phyloP scores from a whole-genome alignment of 495 filamentous ascomycete species.

The Staphylotrichum tortipilum region DNA sequence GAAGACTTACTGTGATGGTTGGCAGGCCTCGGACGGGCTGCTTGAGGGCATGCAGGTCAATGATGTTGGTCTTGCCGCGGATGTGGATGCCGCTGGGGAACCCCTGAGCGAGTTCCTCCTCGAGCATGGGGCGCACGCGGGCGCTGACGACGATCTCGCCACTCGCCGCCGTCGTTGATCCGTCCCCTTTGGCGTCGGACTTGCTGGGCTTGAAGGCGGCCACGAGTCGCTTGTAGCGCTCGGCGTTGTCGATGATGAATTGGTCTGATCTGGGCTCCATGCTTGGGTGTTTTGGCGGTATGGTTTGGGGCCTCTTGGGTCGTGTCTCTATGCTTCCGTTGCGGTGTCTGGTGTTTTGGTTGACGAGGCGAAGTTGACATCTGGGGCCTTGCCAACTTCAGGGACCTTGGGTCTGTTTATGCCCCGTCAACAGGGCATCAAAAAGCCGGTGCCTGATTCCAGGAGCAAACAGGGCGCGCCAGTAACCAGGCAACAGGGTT shows the following conservation, averaged over 20 bases:
- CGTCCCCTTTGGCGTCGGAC: background rate
- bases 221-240: constrained; percentile 17
- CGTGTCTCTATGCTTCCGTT: no score
- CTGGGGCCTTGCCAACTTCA: no score
- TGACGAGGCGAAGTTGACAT: no score
- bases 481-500: background rate
- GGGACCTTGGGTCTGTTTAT: no score
- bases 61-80: constrained; percentile 1
- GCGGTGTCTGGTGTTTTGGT: no score
- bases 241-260: constrained; percentile 17
- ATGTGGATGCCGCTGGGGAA: constrained; percentile 11
- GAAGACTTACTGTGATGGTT: constrained; percentile 5
- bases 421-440: no score
- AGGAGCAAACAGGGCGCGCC: background rate
- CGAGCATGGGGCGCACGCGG: constrained; percentile 16
- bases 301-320: no score
- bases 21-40: constrained; percentile 10
- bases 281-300: no score
- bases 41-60: constrained; percentile 17
- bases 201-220: constrained; percentile 8
- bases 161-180: background rate
- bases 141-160: constrained; percentile 16
- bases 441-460: background rate
- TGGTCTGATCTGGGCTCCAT: constrained; percentile 12
- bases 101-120: constrained; percentile 10